These are phyloP conservation scores for Aphanomyces stellatus DNA, from an alignment of 352 stramenopile species.

Conservation along the genomic window DNA sequence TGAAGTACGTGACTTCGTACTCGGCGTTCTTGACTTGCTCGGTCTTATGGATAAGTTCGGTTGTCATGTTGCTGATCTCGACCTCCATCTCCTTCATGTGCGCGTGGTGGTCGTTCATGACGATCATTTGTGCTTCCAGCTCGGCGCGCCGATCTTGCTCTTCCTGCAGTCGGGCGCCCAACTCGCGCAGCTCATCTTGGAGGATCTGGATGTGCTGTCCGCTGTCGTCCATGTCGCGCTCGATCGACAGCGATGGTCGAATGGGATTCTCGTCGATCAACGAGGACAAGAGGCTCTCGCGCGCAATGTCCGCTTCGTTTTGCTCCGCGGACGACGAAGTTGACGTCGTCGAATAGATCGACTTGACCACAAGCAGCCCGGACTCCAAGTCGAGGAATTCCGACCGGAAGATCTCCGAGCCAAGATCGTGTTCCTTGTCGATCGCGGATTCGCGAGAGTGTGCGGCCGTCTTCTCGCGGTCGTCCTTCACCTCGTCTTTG, in stretches of 20 bases:
- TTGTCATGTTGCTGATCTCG: constrained; percentile 65
- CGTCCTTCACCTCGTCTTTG: not conserved
- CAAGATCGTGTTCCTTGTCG: constrained; percentile 65
- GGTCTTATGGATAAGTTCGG: constrained; percentile 66
- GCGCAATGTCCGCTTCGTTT: not conserved
- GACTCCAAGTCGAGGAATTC: constrained; percentile 83
- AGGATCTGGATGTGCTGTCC: constrained; percentile 17
- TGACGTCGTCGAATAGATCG: constrained; percentile 4
- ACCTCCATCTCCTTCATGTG: constrained; percentile 62
- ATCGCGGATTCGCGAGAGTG: constrained; percentile 23
- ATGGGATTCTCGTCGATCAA: constrained; percentile 2
- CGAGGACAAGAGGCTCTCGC: not conserved
- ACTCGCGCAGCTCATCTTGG: constrained; percentile 47
- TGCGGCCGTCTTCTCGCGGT: not conserved
- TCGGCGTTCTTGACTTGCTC: constrained; percentile 38
- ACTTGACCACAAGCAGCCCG: constrained; percentile 42
- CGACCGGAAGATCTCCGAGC: constrained; percentile 61
- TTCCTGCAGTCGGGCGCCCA: constrained; percentile 47
- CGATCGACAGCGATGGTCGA: not conserved
- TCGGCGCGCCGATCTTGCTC: constrained; percentile 47
- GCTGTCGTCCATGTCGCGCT: constrained; percentile 13
- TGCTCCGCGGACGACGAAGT: not conserved
- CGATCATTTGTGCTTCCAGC: constrained; percentile 46
- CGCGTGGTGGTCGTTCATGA: constrained; percentile 45
- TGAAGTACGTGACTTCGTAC: not conserved